These are phyloP conservation scores for Psidium guajava DNA, from an alignment of 345 rosid genomes.

Conservation along the genomic window DNA sequence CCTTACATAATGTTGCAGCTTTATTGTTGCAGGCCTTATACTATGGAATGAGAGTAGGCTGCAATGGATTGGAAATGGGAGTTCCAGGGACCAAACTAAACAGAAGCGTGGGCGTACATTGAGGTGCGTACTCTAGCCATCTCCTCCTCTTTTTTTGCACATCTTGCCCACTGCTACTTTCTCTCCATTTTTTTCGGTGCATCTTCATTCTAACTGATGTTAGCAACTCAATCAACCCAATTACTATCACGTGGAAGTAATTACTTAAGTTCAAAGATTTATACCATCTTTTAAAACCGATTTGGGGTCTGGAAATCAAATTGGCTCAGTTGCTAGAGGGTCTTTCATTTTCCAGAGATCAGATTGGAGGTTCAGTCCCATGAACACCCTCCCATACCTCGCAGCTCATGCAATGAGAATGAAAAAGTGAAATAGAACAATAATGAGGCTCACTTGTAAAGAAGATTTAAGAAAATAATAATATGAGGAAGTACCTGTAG, in stretches of 20 bases:
- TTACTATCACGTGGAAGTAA: background rate
- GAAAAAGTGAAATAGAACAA: background rate
- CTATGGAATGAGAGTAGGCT: slow-evolving; percentile 59
- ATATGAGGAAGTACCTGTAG: background rate
- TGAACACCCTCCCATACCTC: background rate
- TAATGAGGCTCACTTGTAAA: background rate
- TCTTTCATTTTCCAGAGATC: background rate
- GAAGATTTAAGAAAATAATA: background rate
- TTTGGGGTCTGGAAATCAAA: background rate
- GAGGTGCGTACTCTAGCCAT: slow-evolving; percentile 17
- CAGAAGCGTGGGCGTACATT: slow-evolving; percentile 27
- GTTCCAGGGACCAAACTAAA: slow-evolving; percentile 7
- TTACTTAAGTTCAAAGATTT: background rate
- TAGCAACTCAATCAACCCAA: background rate
- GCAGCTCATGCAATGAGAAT: background rate
- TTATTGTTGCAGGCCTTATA: slow-evolving; percentile 32
- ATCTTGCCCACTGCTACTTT: background rate
- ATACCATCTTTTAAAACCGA: background rate
- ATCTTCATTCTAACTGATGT: background rate
- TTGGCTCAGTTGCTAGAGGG: background rate
- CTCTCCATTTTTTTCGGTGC: background rate
- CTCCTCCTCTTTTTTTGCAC: background rate
- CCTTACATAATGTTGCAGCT: background rate
- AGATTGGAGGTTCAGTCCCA: background rate
- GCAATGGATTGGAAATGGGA: slow-evolving; percentile 43